Percentiles rank a stretch among this genome's conserved stretches.
phyloP scores from a whole-genome alignment of 805 yeast genomes.

The Saturnispora diversa region DNA sequence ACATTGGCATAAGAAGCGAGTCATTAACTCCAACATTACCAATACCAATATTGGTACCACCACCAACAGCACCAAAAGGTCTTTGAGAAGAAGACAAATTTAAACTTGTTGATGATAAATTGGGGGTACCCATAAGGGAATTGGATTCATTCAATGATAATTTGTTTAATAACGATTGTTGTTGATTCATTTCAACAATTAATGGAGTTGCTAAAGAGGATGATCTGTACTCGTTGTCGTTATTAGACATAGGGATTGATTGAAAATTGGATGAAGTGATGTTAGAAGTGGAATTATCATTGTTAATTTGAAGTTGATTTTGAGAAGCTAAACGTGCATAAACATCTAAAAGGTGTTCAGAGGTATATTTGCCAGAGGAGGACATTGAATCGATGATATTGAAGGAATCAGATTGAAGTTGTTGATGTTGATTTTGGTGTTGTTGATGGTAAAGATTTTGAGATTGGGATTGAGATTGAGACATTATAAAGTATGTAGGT shows the following conservation, averaged over 20 bases:
- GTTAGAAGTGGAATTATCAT: too few relatives aligned
- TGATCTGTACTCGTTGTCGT: slow-evolving; percentile 14
- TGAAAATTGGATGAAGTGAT: too few relatives aligned
- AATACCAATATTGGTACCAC: neutral
- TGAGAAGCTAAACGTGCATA: slow-evolving; percentile 35
- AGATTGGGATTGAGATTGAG: too few relatives aligned
- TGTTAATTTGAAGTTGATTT: slow-evolving; percentile 48
- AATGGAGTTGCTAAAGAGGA: neutral
- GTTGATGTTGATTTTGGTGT: too few relatives aligned
- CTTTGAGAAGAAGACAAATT: too few relatives aligned
- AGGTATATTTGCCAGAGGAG: neutral
- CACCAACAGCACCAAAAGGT: neutral
- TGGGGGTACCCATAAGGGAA: slow-evolving; percentile 2
- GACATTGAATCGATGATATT: too few relatives aligned
- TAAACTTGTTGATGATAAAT: neutral
- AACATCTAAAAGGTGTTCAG: neutral
- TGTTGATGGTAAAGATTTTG: too few relatives aligned
- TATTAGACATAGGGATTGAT: slow-evolving; percentile 30
- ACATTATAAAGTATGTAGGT: too few relatives aligned
- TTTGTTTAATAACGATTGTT: too few relatives aligned
- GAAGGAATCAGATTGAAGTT: neutral
- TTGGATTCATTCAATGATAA: too few relatives aligned
- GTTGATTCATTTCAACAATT: neutral
- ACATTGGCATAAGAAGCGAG: neutral
- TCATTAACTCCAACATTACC: too few relatives aligned